These are phyloP conservation scores for Fusarium scirpi DNA, from an alignment of 2,329 filamentous ascomycete species.

Conservation along the genomic window DNA sequence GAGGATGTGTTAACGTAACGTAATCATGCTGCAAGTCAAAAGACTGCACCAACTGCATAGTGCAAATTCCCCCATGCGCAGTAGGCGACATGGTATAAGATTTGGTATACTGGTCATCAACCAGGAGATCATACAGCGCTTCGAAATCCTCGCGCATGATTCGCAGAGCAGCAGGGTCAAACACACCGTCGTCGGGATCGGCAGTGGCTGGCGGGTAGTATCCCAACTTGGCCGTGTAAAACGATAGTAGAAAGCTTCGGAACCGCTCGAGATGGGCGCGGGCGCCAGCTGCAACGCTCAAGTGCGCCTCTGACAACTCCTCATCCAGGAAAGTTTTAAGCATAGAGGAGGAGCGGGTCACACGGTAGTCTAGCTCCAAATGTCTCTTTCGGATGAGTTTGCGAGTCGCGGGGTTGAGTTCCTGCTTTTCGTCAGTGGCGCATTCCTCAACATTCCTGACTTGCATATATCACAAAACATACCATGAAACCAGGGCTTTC, in stretches of 20 bases:
- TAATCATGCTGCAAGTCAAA: conserved; percentile 75
- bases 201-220: conserved; percentile 74
- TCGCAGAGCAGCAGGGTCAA: conserved; percentile 68
- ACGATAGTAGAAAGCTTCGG: conserved; percentile 73
- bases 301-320: conserved; percentile 73
- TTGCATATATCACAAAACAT: conserved; percentile 62
- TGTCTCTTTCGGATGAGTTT: conserved; percentile 73
- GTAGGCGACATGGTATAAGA: conserved; percentile 63
- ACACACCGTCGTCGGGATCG: conserved; percentile 55
- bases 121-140: conserved; percentile 76
- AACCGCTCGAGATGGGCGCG: conserved; percentile 79
- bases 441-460: conserved; percentile 5
- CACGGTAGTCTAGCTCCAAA: conserved; percentile 72
- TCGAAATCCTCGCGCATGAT: conserved; percentile 77
- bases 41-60: conserved; percentile 73
- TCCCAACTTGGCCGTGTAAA: conserved; percentile 75
- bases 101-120: conserved; percentile 68
- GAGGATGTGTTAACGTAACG: conserved; percentile 69
- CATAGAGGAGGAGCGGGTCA: conserved; percentile 68
- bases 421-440: conserved; percentile 53
- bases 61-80: conserved; percentile 75
- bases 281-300: conserved; percentile 72
- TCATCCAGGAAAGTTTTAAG: conserved; percentile 77
- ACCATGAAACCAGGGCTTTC: conserved; percentile 71
- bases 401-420: conserved; percentile 66